phyloP scores from a whole-genome alignment of 2,329 filamentous ascomycete genomes.

The Endocalyx cinctus region DNA sequence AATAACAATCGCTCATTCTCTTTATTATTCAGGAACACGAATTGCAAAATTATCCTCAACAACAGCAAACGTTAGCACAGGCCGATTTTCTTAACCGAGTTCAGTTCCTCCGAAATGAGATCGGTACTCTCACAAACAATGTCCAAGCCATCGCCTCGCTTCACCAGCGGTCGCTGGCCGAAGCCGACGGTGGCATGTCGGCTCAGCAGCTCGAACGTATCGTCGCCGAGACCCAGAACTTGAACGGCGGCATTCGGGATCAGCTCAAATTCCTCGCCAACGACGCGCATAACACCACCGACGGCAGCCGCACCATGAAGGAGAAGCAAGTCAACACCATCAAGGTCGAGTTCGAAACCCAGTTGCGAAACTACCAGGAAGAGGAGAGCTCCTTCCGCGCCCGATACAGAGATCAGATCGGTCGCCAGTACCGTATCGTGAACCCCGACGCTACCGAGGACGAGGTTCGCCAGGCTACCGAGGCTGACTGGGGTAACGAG shows the following conservation, averaged over 20 bases:
- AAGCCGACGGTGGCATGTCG: conserved; percentile 51
- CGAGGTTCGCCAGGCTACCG: conserved; percentile 64
- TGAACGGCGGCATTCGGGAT: conserved; percentile 72
- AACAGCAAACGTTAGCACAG: conserved; percentile 46
- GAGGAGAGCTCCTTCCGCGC: conserved; percentile 68
- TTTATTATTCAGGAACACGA: conserved; percentile 37
- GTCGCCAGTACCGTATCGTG: conserved; percentile 75
- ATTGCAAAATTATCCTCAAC: conserved; percentile 45
- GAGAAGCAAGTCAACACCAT: conserved; percentile 64
- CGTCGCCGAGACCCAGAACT: conserved; percentile 64
- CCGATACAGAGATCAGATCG: conserved; percentile 72
- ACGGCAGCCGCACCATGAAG: conserved; percentile 61
- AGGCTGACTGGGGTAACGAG: conserved; percentile 71
- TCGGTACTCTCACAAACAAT: conserved; percentile 60
- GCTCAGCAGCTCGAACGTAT: conserved; percentile 60
- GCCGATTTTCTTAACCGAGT: conserved; percentile 66
- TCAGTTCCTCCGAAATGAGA: conserved; percentile 61
- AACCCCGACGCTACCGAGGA: conserved; percentile 74
- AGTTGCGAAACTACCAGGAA: conserved; percentile 64
- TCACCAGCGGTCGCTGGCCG: conserved; percentile 67
- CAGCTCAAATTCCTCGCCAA: conserved; percentile 72
- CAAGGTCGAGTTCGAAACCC: conserved; percentile 67
- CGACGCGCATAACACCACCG: conserved; percentile 61
- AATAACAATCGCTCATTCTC: conserved; percentile 11
- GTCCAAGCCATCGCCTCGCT: conserved; percentile 64